Evolutionary conservation across 805 yeast genomes (phyloP).

Genomic region (Teunomyces tritomae): DNA sequence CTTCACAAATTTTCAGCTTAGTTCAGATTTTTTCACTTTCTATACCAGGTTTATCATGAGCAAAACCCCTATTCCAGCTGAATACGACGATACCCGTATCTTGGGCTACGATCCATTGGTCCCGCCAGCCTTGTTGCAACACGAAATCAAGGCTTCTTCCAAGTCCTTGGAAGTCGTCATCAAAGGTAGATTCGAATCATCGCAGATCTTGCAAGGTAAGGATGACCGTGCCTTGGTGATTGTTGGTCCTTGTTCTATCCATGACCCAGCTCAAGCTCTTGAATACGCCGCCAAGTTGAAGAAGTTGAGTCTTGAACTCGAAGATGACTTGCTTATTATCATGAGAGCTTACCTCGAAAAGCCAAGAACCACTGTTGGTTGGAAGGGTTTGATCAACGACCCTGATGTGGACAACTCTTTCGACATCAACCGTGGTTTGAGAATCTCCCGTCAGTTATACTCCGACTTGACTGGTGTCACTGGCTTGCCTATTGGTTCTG

Average conservation of each 20-base stretch:
- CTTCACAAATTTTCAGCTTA: not conserved
- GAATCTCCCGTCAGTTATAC: conserved; percentile 81
- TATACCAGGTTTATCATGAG: conserved; percentile 2
- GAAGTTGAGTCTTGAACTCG: conserved; percentile 64
- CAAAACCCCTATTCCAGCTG: conserved; percentile 44
- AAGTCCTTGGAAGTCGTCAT: conserved; percentile 61
- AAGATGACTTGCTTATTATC: conserved; percentile 74
- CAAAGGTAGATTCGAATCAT: conserved; percentile 75
- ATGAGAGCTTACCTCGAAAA: conserved; percentile 98
- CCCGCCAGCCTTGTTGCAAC: conserved; percentile 87
- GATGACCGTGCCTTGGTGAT: conserved; percentile 85
- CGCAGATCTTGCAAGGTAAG: conserved; percentile 65
- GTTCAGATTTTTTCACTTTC: not conserved
- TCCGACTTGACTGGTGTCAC: conserved; percentile 66
- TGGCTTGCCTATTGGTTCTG: conserved; percentile 91
- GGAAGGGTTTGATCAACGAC: conserved; percentile 98
- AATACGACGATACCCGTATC: conserved; percentile 73
- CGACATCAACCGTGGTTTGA: conserved; percentile 92
- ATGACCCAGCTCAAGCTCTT: conserved; percentile 83
- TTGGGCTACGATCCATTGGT: conserved; percentile 92
- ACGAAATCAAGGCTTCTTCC: conserved; percentile 69
- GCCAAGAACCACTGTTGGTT: conserved; percentile 98
- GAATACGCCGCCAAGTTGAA: conserved; percentile 78
- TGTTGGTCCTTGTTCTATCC: conserved; percentile 97
- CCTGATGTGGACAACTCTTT: conserved; percentile 91